phyloP scores from a whole-genome alignment of 2,329 filamentous ascomycete species.

The Cercospora zeae-maydis region DNA sequence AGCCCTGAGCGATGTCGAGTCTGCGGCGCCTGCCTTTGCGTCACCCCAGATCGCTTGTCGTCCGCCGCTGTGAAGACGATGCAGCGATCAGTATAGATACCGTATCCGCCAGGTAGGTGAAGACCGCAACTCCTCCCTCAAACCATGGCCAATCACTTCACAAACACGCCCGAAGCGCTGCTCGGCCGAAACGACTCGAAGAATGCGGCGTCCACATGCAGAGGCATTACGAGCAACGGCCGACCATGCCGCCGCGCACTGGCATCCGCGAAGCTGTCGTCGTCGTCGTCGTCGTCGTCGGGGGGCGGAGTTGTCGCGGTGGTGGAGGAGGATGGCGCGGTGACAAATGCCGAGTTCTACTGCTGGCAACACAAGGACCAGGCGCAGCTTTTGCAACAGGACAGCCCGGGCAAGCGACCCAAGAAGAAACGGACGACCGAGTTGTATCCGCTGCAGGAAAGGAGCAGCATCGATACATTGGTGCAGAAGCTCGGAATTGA shows the following conservation, averaged over 20 bases:
- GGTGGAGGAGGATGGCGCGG: conserved; percentile 51
- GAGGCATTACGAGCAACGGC: conserved; percentile 79
- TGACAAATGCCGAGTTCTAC: conserved; percentile 61
- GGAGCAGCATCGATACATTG: conserved; percentile 82
- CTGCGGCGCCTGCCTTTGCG: conserved; percentile 15
- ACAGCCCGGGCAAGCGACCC: conserved; percentile 16
- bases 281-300: conserved; percentile 32
- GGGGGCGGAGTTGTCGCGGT: conserved; percentile 40
- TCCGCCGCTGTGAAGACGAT: conserved; percentile 14
- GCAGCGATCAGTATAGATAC: not conserved
- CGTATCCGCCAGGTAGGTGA: conserved; percentile 9
- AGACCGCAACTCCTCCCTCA: not conserved
- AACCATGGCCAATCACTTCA: conserved; percentile 17
- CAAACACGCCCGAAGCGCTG: conserved; percentile 63
- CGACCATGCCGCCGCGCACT: conserved; percentile 75
- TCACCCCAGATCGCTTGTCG: conserved; percentile 16
- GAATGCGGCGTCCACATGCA: conserved; percentile 78
- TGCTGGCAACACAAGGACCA: conserved; percentile 97
- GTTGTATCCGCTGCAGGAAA: conserved; percentile 57
- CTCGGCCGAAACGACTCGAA: conserved; percentile 79
- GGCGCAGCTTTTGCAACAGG: conserved; percentile 46
- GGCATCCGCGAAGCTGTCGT: conserved; percentile 43
- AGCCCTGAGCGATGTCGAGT: conserved; percentile 3
- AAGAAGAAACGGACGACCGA: conserved; percentile 34
- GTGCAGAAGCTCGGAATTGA: conserved; percentile 66